phyloP scores from a whole-genome alignment of 495 filamentous ascomycete genomes.

The Thermochaetoides thermophila region DNA sequence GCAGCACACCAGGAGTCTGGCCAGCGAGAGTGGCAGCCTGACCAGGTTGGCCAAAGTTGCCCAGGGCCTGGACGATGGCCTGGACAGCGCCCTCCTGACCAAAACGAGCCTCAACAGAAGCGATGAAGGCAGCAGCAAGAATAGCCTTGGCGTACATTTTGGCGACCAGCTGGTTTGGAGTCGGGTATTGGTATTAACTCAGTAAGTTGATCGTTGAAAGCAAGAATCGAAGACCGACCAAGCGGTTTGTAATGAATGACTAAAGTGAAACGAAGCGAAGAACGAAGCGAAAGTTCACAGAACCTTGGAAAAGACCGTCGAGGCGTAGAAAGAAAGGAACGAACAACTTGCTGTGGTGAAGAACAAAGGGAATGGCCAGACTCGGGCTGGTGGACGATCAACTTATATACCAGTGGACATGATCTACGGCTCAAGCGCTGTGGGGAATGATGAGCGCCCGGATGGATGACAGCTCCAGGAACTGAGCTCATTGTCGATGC shows the following conservation, averaged over 20 bases:
- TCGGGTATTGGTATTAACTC: slow-evolving; percentile 5
- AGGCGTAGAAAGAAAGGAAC: slow-evolving; percentile 15
- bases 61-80: slow-evolving; percentile 27
- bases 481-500: slow-evolving; percentile 6
- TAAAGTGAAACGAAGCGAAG: slow-evolving; percentile 27
- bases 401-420: slow-evolving; percentile 15
- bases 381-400: slow-evolving; percentile 2
- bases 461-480: slow-evolving; percentile 9
- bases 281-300: slow-evolving; percentile 34
- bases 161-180: too few species aligned
- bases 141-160: slow-evolving; percentile 33
- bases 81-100: slow-evolving; percentile 36
- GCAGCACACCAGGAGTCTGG: slow-evolving; percentile 34
- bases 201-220: slow-evolving; percentile 14
- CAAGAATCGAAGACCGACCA: slow-evolving; percentile 23
- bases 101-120: slow-evolving; percentile 39
- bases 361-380: slow-evolving; percentile 22
- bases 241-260: slow-evolving; percentile 22
- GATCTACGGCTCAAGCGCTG: not conserved
- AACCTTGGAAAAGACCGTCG: slow-evolving; percentile 28
- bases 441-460: slow-evolving; percentile 8
- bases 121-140: slow-evolving; percentile 27
- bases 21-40: slow-evolving; percentile 41
- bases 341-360: slow-evolving; percentile 19
- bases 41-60: slow-evolving; percentile 34